These are phyloP conservation scores for Aureobasidium subglaciale DNA, from an alignment of 2,329 filamentous ascomycete genomes.

Conservation along the genomic window DNA sequence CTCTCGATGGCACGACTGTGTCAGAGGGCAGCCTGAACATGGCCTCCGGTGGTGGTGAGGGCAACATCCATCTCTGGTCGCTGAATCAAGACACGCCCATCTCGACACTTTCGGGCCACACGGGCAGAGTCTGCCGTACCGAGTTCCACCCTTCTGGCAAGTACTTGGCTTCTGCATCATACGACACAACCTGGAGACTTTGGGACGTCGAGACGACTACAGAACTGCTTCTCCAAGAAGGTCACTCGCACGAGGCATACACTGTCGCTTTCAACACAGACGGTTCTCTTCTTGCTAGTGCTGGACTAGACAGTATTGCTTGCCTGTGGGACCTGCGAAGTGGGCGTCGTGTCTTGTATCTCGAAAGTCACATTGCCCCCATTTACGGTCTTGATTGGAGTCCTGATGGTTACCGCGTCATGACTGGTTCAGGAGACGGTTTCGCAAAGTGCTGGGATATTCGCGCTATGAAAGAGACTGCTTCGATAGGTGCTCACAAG, in stretches of 20 bases:
- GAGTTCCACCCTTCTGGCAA: constrained; percentile 90
- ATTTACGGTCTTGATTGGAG: constrained; percentile 94
- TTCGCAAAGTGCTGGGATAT: constrained; percentile 99
- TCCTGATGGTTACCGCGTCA: constrained; percentile 79
- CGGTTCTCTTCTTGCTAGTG: constrained; percentile 82
- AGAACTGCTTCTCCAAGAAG: constrained; percentile 84
- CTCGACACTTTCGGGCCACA: constrained; percentile 74
- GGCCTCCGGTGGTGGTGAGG: constrained; percentile 84
- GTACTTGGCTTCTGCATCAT: constrained; percentile 87
- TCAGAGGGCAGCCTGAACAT: constrained; percentile 69
- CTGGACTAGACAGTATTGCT: constrained; percentile 89
- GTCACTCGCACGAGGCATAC: constrained; percentile 90
- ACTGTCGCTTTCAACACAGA: constrained; percentile 84
- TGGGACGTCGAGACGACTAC: constrained; percentile 87
- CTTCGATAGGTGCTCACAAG: constrained; percentile 82
- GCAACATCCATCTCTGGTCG: constrained; percentile 84
- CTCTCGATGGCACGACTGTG: constrained; percentile 61
- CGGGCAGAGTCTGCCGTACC: constrained; percentile 78
- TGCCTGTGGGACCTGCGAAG: constrained; percentile 92
- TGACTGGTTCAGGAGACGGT: constrained; percentile 88
- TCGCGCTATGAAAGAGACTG: constrained; percentile 74
- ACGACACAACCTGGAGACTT: constrained; percentile 92
- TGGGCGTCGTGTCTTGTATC: constrained; percentile 88
- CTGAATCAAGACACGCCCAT: constrained; percentile 78
- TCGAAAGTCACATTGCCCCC: constrained; percentile 87